These are phyloP conservation scores for Sugiyamaella sp. DNA, from an alignment of 1,139 yeast genomes.

Conservation along the genomic window DNA sequence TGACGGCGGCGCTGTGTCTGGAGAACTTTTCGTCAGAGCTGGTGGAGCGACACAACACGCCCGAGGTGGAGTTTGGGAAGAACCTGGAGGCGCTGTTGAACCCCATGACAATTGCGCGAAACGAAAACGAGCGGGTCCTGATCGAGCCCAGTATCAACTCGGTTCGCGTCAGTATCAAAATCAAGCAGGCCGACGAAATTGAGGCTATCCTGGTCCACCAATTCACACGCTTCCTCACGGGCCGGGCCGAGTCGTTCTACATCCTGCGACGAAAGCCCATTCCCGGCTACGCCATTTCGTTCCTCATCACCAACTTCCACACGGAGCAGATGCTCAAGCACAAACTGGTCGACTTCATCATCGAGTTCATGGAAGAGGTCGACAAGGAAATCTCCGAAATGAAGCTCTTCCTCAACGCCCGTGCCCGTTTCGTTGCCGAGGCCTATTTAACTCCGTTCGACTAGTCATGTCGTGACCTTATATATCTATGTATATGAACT, in stretches of 20 bases:
- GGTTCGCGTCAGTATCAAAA: slow-evolving; percentile 79
- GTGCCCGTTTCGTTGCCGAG: slow-evolving; percentile 98
- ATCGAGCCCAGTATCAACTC: slow-evolving; percentile 95
- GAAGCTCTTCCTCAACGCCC: slow-evolving; percentile 93
- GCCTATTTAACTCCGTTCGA: slow-evolving; percentile 65
- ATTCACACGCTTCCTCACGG: slow-evolving; percentile 89
- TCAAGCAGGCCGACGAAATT: slow-evolving; percentile 97
- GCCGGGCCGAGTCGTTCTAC: slow-evolving; percentile 92
- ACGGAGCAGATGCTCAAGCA: slow-evolving; percentile 95
- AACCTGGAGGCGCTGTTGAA: slow-evolving; percentile 83
- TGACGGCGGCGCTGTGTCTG: slow-evolving; percentile 92
- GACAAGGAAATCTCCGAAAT: slow-evolving; percentile 98
- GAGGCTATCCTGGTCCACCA: slow-evolving; percentile 93
- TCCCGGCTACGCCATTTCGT: slow-evolving; percentile 85
- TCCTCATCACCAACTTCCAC: slow-evolving; percentile 89
- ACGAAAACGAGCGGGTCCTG: slow-evolving; percentile 88
- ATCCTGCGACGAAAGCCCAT: slow-evolving; percentile 91
- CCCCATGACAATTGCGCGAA: slow-evolving; percentile 89
- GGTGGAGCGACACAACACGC: slow-evolving; percentile 96
- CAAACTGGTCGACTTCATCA: slow-evolving; percentile 92
- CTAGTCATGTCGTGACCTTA: slow-evolving; percentile 8
- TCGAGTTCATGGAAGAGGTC: slow-evolving; percentile 98
- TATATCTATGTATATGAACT: background rate
- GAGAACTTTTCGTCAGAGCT: slow-evolving; percentile 94
- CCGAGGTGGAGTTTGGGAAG: slow-evolving; percentile 86